Evolutionary conservation across 179 eudicot genomes (phyloP).

Genomic region (Patellifolia procumbens): DNA sequence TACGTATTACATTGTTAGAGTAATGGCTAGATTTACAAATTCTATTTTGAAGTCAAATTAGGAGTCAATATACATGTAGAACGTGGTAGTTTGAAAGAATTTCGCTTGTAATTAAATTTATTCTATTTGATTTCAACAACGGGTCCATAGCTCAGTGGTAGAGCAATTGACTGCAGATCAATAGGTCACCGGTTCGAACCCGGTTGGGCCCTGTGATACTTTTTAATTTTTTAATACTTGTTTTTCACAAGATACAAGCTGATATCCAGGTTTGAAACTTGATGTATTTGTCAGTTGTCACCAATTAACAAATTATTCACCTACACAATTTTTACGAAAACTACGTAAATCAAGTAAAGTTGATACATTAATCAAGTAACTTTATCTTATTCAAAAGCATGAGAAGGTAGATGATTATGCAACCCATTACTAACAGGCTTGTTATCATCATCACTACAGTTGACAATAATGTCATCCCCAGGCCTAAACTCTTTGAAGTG

Average conservation of each 20-base stretch:
- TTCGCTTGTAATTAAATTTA: background rate
- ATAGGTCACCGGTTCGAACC: constrained; percentile 54
- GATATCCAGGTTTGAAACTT: background rate
- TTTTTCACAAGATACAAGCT: background rate
- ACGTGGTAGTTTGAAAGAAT: too few species aligned
- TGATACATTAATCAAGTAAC: background rate
- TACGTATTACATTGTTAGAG: too few species aligned
- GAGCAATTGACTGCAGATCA: constrained; percentile 50
- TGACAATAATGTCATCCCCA: constrained; percentile 36
- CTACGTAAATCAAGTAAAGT: background rate
- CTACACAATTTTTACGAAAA: background rate
- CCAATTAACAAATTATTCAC: background rate
- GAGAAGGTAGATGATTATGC: constrained; percentile 56
- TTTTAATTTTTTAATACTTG: background rate
- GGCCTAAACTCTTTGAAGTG: constrained; percentile 46
- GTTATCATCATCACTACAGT: constrained; percentile 18
- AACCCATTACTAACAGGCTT: constrained; percentile 26
- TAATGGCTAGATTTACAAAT: too few species aligned
- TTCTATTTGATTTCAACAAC: background rate
- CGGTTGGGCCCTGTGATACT: constrained; percentile 47
- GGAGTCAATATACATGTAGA: too few species aligned
- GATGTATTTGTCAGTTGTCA: background rate
- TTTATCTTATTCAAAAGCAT: constrained; percentile 34
- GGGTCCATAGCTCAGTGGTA: constrained; percentile 50
- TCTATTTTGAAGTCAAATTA: too few species aligned